Base-by-base conservation (phyloP, 2,329 filamentous ascomycete genomes). In the Alternaria ventricosa region DNA sequence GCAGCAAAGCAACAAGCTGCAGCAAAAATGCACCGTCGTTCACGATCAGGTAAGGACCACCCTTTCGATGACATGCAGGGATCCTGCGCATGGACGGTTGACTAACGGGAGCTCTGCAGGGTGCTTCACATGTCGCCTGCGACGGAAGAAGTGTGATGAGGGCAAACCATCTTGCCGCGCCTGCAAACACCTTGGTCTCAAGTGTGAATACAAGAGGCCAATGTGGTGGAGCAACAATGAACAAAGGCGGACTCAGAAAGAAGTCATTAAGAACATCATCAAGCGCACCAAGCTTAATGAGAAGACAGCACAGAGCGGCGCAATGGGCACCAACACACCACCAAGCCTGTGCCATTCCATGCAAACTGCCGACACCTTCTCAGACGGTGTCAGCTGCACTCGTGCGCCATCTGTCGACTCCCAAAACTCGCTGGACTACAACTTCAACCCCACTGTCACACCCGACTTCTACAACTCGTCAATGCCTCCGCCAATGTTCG, bases 211-310 rank as follows among this genome's bases (percentile, higher is more conserved):
- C 85, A 97, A 97, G 86, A 87, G 94, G 77, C 96, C 96, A 41
- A 89, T 92, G 83, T 99, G 96, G 96, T 99, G 96, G 96, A 92
- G 91, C 82, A 97, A 96, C 85, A 92, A 92, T 76, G 94, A 97
- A 68, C 89, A 92, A 76, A 87, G 96, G 71, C 89, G 91, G 73
- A 84, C 90, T 60, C 93, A 97, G 80, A 99, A 98, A 84, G 96
- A 98, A 78, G 85, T 90, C 71, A 97, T 99, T 86, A 99, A 99
- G 87, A 91, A 92, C 82, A 93, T 95, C 81, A 98, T 99, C 86
- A 97, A 97, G 88, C 89, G 91, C 79, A 98, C 96, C 79, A 98
- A 98, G 87, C 87, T 96, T 71, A 90, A 90, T 25, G 95, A 97
- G 83, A 97, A 97, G 88, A 86, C 88, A 56, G 86, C 89, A 56